phyloP scores from a whole-genome alignment of 805 yeast genomes.

The Groenewaldozyma tartarivorans region DNA sequence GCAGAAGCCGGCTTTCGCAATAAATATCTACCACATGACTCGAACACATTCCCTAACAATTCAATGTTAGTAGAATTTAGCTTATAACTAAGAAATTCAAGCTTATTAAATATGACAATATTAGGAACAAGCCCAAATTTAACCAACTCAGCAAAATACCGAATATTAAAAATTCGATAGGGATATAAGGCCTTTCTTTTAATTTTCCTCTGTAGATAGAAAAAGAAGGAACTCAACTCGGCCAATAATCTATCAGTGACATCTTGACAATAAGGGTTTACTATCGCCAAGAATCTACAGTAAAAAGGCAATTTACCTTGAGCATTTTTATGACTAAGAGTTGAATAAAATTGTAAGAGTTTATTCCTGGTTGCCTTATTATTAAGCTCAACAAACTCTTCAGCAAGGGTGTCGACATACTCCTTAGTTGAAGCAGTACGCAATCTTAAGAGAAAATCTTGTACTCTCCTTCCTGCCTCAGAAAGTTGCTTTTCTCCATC shows the following conservation, averaged over 20 bases:
- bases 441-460: constrained; percentile 13
- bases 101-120: constrained; percentile 64
- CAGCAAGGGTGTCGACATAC: constrained; percentile 23
- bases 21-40: constrained; percentile 60
- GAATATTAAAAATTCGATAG: constrained; percentile 30
- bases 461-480: constrained; percentile 4
- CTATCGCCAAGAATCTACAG: constrained; percentile 61
- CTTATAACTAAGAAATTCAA: constrained; percentile 48
- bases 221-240: constrained; percentile 37
- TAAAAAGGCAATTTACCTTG: constrained; percentile 32
- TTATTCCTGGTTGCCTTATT: constrained; percentile 67
- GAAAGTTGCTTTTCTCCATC: constrained; percentile 20
- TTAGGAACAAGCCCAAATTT: constrained; percentile 67
- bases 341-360: constrained; percentile 44
- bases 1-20: constrained; percentile 47
- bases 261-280: constrained; percentile 39
- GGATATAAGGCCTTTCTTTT: constrained; percentile 10
- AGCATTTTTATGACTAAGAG: constrained; percentile 23
- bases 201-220: constrained; percentile 14
- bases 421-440: constrained; percentile 17
- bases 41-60: constrained; percentile 59
- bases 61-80: constrained; percentile 54
- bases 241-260: constrained; percentile 44
- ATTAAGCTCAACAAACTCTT: constrained; percentile 34
- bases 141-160: constrained; percentile 63